Conservation (phyloP, 1,139 yeast species). For the Meyerozyma smithsonii region DNA sequence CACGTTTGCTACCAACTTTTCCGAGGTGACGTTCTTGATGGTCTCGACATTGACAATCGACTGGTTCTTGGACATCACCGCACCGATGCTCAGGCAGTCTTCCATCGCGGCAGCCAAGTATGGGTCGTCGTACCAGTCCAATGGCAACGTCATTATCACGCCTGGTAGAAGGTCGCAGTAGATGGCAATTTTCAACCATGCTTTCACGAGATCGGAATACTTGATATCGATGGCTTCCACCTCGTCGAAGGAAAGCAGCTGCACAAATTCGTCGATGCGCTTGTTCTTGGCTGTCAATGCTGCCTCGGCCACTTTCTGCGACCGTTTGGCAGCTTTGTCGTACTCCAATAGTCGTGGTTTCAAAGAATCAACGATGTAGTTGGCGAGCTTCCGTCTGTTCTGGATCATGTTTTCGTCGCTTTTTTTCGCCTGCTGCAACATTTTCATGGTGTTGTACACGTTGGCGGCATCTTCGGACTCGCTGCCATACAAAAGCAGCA, state of each 20-base stretch:
- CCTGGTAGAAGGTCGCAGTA: conserved; percentile 11
- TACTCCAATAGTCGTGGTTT: conserved; percentile 4
- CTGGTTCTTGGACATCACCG: not conserved
- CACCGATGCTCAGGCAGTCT: conserved; percentile 9
- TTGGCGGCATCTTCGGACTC: conserved; percentile 4
- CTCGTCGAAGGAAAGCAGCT: not conserved
- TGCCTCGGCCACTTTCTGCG: conserved; percentile 7
- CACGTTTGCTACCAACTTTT: not conserved
- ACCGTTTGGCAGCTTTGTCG: conserved; percentile 5
- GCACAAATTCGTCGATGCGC: not conserved
- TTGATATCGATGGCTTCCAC: not conserved
- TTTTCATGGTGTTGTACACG: not conserved
- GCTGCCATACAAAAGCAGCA: conserved; percentile 8
- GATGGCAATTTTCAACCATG: conserved; percentile 4
- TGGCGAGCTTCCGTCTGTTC: not conserved
- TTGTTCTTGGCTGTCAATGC: not conserved
- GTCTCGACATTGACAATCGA: not conserved
- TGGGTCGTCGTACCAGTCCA: conserved; percentile 12
- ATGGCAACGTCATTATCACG: conserved; percentile 10
- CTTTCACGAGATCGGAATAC: not conserved
- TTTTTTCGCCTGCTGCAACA: conserved; percentile 5
- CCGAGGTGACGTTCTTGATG: not conserved
- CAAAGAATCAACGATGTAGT: conserved; percentile 3
- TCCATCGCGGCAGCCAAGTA: conserved; percentile 7
- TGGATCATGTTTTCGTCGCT: conserved; percentile 1